A percentile compares a stretch with the other conserved stretches of the same genome.
Conservation (phyloP, 1,139 yeast species). For the Yamadazyma dushanensis region DNA sequence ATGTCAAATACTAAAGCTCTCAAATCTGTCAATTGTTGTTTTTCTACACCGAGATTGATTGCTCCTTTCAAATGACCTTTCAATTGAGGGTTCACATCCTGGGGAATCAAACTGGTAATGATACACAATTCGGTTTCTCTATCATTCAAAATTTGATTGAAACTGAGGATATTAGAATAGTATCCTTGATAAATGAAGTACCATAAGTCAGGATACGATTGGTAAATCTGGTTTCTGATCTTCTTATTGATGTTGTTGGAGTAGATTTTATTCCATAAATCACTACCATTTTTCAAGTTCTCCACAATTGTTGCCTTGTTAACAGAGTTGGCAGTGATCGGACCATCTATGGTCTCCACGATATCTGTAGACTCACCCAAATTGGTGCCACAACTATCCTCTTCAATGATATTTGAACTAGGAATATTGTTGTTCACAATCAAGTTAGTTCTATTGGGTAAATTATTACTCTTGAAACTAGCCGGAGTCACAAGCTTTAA, state of each 20-base stretch:
- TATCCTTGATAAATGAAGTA: slow-evolving; percentile 69
- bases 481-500: slow-evolving; percentile 69
- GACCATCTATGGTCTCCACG: slow-evolving; percentile 46
- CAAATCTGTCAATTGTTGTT: slow-evolving; percentile 60
- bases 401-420: slow-evolving; percentile 41
- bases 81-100: slow-evolving; percentile 91
- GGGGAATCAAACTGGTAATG: slow-evolving; percentile 81
- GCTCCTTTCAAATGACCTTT: slow-evolving; percentile 92
- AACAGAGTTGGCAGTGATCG: slow-evolving; percentile 34
- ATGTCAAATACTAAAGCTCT: slow-evolving; percentile 65
- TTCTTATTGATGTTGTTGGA: slow-evolving; percentile 66
- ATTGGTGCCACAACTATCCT: slow-evolving; percentile 41
- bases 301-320: slow-evolving; percentile 27
- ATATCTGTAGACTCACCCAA: slow-evolving; percentile 23
- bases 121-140: slow-evolving; percentile 77
- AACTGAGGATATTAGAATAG: slow-evolving; percentile 76
- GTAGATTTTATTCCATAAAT: slow-evolving; percentile 77
- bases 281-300: slow-evolving; percentile 51
- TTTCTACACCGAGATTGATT: slow-evolving; percentile 70
- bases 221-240: slow-evolving; percentile 64
- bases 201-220: slow-evolving; percentile 86
- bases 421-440: slow-evolving; percentile 38
- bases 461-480: slow-evolving; percentile 28
- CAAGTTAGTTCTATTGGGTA: slow-evolving; percentile 31
- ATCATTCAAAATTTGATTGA: slow-evolving; percentile 59